These are phyloP conservation scores for Russula emetica DNA, from an alignment of 768 basidiomycete species.

Conservation along the genomic window DNA sequence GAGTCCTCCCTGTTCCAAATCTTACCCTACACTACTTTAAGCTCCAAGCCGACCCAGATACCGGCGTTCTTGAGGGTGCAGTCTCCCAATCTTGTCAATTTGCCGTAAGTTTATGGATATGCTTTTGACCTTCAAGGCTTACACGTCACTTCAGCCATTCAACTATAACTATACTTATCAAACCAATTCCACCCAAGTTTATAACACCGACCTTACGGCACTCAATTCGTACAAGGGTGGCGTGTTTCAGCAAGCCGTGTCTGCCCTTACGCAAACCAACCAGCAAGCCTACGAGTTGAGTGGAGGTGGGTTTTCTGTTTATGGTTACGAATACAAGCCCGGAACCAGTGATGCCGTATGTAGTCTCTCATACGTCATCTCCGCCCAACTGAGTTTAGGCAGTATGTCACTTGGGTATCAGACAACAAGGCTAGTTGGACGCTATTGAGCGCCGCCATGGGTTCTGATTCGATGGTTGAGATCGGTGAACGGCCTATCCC, in stretches of 20 bases:
- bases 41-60: background rate
- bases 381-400: background rate
- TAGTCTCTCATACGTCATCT: background rate
- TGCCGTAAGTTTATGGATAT: conserved; percentile 19
- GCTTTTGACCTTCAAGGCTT: background rate
- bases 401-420: conserved; percentile 45
- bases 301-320: conserved; percentile 37
- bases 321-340: conserved; percentile 44
- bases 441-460: conserved; percentile 37
- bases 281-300: conserved; percentile 34
- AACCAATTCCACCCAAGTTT: background rate
- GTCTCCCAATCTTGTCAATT: conserved; percentile 28
- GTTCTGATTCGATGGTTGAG: conserved; percentile 33
- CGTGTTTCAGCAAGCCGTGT: conserved; percentile 79
- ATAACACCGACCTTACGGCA: background rate
- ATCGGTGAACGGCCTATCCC: conserved; percentile 39
- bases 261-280: conserved; percentile 54
- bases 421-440: conserved; percentile 40
- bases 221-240: conserved; percentile 69
- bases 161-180: conserved; percentile 18
- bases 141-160: conserved; percentile 21
- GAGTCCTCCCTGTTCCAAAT: background rate
- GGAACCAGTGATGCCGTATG: conserved; percentile 32
- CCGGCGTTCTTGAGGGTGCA: background rate
- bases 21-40: background rate